Evolutionary conservation across 2,329 filamentous ascomycete species (phyloP).

Genomic region (Aspergillus ochraceoroseus): DNA sequence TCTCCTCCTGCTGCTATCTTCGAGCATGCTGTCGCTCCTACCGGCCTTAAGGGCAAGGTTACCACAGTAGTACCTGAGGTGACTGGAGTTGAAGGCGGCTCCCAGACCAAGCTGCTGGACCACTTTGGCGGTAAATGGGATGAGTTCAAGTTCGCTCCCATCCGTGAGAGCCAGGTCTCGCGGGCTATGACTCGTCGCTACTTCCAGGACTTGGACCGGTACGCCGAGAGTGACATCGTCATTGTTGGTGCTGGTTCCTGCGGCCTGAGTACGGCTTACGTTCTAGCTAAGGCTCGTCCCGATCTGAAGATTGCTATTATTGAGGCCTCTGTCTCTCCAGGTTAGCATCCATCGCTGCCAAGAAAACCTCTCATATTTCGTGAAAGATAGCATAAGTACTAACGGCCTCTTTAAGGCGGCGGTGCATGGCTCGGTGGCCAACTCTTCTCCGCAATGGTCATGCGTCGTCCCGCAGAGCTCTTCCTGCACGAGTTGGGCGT

Average conservation of each 20-base stretch:
- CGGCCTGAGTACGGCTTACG: constrained; percentile 78
- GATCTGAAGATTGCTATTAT: constrained; percentile 89
- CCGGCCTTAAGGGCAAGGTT: constrained; percentile 43
- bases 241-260: constrained; percentile 89
- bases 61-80: constrained; percentile 44
- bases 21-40: constrained; percentile 42
- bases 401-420: too few species aligned
- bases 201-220: constrained; percentile 81
- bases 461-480: constrained; percentile 84
- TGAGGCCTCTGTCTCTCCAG: constrained; percentile 77
- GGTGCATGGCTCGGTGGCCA: constrained; percentile 92
- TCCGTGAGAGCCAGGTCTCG: constrained; percentile 87
- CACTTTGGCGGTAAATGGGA: constrained; percentile 75
- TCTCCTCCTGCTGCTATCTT: constrained; percentile 70
- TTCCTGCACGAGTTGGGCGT: constrained; percentile 79
- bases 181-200: constrained; percentile 92
- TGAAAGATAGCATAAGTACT: too few species aligned
- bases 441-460: constrained; percentile 91
- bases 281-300: constrained; percentile 74
- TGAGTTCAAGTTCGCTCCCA: constrained; percentile 73
- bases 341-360: too few species aligned
- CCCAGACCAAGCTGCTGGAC: constrained; percentile 54
- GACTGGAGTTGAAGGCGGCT: constrained; percentile 33
- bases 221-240: constrained; percentile 90
- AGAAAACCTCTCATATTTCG: too few species aligned